Evolutionary conservation across 2,329 filamentous ascomycete genomes (phyloP).

Genomic region (Diplodia sapinea): DNA sequence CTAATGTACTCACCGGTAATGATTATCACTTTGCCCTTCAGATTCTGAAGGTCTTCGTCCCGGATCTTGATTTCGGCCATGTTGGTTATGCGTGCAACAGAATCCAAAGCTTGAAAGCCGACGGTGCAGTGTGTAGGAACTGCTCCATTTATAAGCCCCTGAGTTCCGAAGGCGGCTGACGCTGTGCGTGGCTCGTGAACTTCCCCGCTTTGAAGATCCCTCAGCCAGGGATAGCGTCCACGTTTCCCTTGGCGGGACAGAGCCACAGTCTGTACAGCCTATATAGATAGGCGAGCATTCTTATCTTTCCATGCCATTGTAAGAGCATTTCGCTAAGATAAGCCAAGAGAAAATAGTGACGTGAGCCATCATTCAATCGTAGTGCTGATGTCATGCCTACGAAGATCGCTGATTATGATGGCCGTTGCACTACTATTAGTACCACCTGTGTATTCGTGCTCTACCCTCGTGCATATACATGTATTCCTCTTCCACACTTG

Average conservation of each 20-base stretch:
- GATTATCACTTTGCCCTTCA: conserved; percentile 60
- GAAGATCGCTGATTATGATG: too few relatives aligned
- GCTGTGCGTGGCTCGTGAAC: neutral
- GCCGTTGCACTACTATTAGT: too few relatives aligned
- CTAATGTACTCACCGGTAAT: conserved; percentile 54
- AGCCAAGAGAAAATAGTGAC: too few relatives aligned
- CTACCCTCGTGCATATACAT: too few relatives aligned
- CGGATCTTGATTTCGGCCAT: conserved; percentile 57
- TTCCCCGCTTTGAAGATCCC: neutral
- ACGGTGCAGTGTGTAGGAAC: neutral
- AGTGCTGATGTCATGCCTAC: too few relatives aligned
- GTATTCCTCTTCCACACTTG: too few relatives aligned
- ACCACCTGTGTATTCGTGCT: too few relatives aligned
- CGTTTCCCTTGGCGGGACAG: neutral
- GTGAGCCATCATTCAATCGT: too few relatives aligned
- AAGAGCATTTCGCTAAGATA: too few relatives aligned
- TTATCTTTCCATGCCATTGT: too few relatives aligned
- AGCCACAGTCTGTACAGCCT: neutral
- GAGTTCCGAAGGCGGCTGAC: neutral
- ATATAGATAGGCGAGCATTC: too few relatives aligned
- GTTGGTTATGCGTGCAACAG: neutral
- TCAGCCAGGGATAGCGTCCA: neutral
- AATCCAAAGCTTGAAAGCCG: neutral
- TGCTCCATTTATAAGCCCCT: neutral
- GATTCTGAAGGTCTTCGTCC: conserved; percentile 50